These are phyloP conservation scores for Apiospora kogelbergensis DNA, from an alignment of 2,329 filamentous ascomycete genomes.

Conservation along the genomic window DNA sequence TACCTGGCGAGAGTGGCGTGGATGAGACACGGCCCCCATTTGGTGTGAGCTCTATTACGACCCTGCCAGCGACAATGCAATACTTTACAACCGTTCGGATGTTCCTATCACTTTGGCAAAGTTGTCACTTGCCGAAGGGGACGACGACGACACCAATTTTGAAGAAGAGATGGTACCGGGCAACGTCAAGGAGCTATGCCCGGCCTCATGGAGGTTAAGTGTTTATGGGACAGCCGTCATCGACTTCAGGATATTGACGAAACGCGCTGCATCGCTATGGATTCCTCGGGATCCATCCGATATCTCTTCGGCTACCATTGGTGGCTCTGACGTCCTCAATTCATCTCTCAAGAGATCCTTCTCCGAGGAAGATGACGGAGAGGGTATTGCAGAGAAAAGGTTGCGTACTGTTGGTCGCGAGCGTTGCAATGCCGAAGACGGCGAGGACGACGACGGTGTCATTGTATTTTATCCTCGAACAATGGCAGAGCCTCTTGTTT, in stretches of 20 bases:
- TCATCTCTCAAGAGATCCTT: conserved; percentile 54
- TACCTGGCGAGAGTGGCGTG: conserved; percentile 48
- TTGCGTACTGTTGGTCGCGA: conserved; percentile 34
- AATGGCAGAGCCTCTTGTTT: conserved; percentile 49
- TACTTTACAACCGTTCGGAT: conserved; percentile 56
- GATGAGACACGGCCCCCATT: conserved; percentile 47
- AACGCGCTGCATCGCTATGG: conserved; percentile 45
- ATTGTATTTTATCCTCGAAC: conserved; percentile 53
- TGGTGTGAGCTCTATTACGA: conserved; percentile 63
- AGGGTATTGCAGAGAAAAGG: conserved; percentile 37
- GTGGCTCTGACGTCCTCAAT: conserved; percentile 37
- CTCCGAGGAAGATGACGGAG: conserved; percentile 42
- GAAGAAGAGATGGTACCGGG: conserved; percentile 45
- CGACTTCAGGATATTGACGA: conserved; percentile 59
- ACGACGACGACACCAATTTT: conserved; percentile 40
- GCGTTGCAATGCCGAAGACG: conserved; percentile 34
- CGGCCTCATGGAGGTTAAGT: conserved; percentile 58
- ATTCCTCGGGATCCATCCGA: conserved; percentile 28
- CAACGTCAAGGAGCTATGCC: conserved; percentile 46
- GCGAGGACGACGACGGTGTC: conserved; percentile 44
- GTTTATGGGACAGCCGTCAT: conserved; percentile 50
- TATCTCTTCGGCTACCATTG: conserved; percentile 24
- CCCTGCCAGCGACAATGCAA: conserved; percentile 57
- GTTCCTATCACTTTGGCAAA: conserved; percentile 51
- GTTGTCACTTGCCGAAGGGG: conserved; percentile 37